Evolutionary conservation across 225 moss, liverwort and hornwort genomes (phyloP).

Genomic region (Physcomitrium patens): DNA sequence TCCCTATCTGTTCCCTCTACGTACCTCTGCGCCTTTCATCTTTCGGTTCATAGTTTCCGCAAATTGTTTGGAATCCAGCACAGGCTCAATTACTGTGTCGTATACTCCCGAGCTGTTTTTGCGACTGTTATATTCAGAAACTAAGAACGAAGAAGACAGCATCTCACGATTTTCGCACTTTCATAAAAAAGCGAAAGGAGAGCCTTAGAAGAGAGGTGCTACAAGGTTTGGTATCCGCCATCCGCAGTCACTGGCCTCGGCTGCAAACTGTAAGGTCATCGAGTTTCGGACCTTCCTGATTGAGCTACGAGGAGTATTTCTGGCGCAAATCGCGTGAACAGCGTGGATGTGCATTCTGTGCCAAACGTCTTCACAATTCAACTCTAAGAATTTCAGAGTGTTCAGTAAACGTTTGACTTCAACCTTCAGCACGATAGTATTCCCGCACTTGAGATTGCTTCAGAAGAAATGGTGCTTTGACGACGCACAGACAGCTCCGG

Average conservation of each 20-base stretch:
- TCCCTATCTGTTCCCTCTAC: conserved; percentile 49
- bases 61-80: conserved; percentile 15
- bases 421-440: conserved; percentile 33
- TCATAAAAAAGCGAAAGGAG: background rate
- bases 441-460: conserved; percentile 28
- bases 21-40: conserved; percentile 48
- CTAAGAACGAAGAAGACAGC: conserved; percentile 18
- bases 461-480: conserved; percentile 40
- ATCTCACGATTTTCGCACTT: conserved; percentile 10
- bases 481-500: conserved; percentile 49
- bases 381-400: conserved; percentile 39
- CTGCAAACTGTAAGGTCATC: conserved; percentile 8
- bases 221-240: conserved; percentile 15
- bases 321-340: conserved; percentile 19
- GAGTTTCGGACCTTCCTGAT: conserved; percentile 20
- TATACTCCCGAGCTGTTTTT: background rate
- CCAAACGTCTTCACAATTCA: conserved; percentile 30
- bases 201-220: background rate
- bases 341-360: conserved; percentile 29
- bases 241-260: conserved; percentile 20
- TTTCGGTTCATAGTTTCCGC: conserved; percentile 19
- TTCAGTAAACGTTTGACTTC: conserved; percentile 20
- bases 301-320: conserved; percentile 6
- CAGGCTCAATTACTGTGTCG: conserved; percentile 20
- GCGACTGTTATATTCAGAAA: conserved; percentile 14